Percentiles rank a stretch among this genome's conserved stretches.
phyloP scores from a whole-genome alignment of 2,329 filamentous ascomycete species.

The Talaromyces verruculosus region DNA sequence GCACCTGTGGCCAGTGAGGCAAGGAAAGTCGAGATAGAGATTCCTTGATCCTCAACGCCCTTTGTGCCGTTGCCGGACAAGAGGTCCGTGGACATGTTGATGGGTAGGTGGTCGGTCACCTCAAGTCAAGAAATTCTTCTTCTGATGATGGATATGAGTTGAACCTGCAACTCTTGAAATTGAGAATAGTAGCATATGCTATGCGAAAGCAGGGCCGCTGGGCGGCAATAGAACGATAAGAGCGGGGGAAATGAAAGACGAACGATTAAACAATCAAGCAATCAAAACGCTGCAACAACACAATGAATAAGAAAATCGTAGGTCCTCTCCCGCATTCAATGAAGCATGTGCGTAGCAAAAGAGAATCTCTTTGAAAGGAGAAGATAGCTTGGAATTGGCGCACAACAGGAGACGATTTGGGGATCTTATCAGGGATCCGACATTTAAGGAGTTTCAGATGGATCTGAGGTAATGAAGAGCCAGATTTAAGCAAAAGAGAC shows the following conservation, averaged over 20 bases:
- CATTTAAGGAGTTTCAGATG: not conserved
- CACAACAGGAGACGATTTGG: conserved; percentile 7
- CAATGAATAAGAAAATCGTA: not conserved
- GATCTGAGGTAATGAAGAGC: not conserved
- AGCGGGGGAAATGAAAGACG: conserved; percentile 2
- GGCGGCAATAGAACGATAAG: conserved; percentile 15
- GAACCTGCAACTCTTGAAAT: conserved; percentile 7
- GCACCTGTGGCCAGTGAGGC: conserved; percentile 64
- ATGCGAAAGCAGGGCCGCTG: not conserved
- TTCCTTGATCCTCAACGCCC: conserved; percentile 37
- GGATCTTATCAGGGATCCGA: not conserved
- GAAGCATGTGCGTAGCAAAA: not conserved
- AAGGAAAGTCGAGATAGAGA: conserved; percentile 55
- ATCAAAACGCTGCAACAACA: conserved; percentile 1
- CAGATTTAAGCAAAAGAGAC: conserved; percentile 5
- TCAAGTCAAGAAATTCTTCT: not conserved
- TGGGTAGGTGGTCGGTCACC: not conserved
- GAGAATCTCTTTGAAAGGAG: not conserved
- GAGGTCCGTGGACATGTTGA: conserved; percentile 29
- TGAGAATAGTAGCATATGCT: not conserved
- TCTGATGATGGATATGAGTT: not conserved
- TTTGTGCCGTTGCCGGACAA: conserved; percentile 39
- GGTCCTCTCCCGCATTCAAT: not conserved
- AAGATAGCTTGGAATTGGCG: not conserved
- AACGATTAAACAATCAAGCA: not conserved